Base-by-base conservation (phyloP, 2,329 filamentous ascomycete genomes). In the Arthrobotrys sinensis region DNA sequence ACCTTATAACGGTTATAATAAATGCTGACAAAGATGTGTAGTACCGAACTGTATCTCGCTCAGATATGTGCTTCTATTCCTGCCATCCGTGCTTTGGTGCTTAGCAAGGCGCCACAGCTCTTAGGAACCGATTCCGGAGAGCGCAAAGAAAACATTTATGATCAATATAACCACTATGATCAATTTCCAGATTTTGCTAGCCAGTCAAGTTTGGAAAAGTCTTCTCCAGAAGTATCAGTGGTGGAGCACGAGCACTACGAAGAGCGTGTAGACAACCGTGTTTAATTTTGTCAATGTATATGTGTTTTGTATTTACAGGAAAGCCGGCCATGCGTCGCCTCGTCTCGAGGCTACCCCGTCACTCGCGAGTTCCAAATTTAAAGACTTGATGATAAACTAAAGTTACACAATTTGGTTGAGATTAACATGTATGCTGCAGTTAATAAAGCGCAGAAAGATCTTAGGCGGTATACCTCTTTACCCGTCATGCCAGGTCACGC, bases 1-100 rank as follows among this genome's bases (percentile, higher is more conserved):
- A 19, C 8, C 24, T 3, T 21, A 53, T 24, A 3, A 62, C 8
- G 24, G 4, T 4, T 2, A 28, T 28, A 4, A 48, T 14, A n/a
- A 16, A 6, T 14, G 16, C 45, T 63, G 63, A 71, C 24, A 10
- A 50, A 0, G n/a, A 45, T 40, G 19, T 38, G 0, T 34, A 71
- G 67, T 36, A 64, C 55, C 10, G 67, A 71, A n/a, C 67, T 71
- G 2, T 71, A 71, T 34, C 38, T 71, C 34, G 67, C 67, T 0
- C 67, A 71, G 38, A 71, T 71, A 24, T 71, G 67, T 34, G 67
- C 67, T 36, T 71, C 67, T 19, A 71, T 71, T 14, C 67, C 67
- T 1, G 45, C 67, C 8, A 71, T 71, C 21, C 67, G 67, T n/a
- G 67, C 67, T n/a, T 50, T 71, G 6, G 43, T 71, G n/a, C 32